phyloP scores from a whole-genome alignment of 306 rosid genomes.

The Corylus avellana region DNA sequence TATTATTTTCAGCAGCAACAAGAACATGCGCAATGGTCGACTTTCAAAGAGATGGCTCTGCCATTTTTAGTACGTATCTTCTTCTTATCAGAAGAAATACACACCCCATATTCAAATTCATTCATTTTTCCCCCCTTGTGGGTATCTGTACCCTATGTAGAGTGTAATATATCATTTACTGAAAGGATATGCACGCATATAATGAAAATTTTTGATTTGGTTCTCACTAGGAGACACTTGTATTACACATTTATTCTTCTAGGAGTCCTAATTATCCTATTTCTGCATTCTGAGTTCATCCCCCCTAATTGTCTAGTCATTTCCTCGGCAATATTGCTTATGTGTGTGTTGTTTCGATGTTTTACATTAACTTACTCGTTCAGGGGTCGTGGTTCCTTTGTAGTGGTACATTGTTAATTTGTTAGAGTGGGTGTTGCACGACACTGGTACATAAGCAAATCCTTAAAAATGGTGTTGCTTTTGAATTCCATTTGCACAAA shows the following conservation, averaged over 20 bases:
- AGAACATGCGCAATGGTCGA: constrained; percentile 14
- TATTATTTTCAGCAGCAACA: constrained; percentile 30
- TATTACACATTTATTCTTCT: background rate
- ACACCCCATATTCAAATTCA: constrained; percentile 56
- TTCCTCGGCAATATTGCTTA: background rate
- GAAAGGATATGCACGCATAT: constrained; percentile 39
- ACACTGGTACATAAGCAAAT: background rate
- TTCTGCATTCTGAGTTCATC: background rate
- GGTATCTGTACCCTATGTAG: constrained; percentile 49
- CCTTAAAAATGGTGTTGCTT: background rate
- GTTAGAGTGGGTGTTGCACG: background rate
- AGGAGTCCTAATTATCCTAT: background rate
- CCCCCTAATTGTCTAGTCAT: background rate
- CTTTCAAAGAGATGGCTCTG: constrained; percentile 30
- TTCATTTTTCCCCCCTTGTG: constrained; percentile 51
- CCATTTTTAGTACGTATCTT: constrained; percentile 23
- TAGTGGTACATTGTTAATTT: background rate
- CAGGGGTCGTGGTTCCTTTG: background rate
- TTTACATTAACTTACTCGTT: too few relatives aligned
- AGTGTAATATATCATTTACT: constrained; percentile 34
- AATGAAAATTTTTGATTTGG: constrained; percentile 20
- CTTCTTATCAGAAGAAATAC: constrained; percentile 34
- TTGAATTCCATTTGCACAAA: background rate
- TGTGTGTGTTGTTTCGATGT: too few relatives aligned
- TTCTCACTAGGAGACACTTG: background rate